Conservation (phyloP, 805 yeast genomes). For the Nakazawaea populi region DNA sequence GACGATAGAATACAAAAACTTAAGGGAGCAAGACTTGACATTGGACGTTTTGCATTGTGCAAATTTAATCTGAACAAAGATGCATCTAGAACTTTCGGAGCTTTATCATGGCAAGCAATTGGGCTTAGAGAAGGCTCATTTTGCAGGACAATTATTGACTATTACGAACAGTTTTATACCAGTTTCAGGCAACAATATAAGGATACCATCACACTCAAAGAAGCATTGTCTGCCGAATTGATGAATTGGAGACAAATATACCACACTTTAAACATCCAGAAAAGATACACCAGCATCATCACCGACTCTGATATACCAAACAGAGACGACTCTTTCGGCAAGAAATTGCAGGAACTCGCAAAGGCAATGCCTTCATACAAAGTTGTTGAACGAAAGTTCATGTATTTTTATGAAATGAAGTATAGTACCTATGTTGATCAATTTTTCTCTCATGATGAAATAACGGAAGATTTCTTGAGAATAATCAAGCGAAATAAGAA, state of each 20-base stretch:
- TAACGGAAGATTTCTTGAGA: constrained; percentile 3
- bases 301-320: background rate
- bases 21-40: background rate
- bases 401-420: constrained; percentile 7
- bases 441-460: constrained; percentile 1
- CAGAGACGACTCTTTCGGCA: constrained; percentile 8
- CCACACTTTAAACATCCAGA: constrained; percentile 3
- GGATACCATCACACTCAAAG: background rate
- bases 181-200: constrained; percentile 1
- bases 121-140: background rate
- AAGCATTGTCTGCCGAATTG: background rate
- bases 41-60: background rate
- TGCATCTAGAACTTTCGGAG: constrained; percentile 3
- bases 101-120: constrained; percentile 6
- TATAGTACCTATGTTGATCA: background rate
- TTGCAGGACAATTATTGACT: background rate
- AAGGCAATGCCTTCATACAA: constrained; percentile 3
- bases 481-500: constrained; percentile 8
- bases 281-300: constrained; percentile 6
- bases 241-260: constrained; percentile 2
- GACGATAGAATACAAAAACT: background rate
- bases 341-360: constrained; percentile 8
- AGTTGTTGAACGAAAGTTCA: constrained; percentile 3
- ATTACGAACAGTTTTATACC: background rate
- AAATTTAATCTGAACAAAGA: background rate